These are phyloP conservation scores for Fusarium dimerum DNA, from an alignment of 2,329 filamentous ascomycete genomes.

Conservation along the genomic window DNA sequence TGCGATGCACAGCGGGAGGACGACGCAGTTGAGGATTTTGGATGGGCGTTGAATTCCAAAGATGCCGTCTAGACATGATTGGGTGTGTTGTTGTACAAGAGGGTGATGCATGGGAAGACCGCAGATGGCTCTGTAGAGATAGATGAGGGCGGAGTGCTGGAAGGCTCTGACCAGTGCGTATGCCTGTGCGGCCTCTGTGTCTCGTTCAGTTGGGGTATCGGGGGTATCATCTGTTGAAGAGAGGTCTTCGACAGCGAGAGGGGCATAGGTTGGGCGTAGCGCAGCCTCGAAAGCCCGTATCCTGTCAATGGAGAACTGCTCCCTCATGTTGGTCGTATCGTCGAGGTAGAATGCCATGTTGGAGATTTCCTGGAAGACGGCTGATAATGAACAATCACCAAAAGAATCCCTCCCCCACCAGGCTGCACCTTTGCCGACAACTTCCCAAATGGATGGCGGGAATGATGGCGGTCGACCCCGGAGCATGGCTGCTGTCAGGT, in stretches of 20 bases:
- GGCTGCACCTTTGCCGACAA: conserved; percentile 40
- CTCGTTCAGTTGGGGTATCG: conserved; percentile 7
- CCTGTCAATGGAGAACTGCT: conserved; percentile 30
- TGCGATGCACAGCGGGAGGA: conserved; percentile 40
- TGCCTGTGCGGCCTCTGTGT: conserved; percentile 35
- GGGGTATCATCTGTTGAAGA: neutral
- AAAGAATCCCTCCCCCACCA: conserved; percentile 45
- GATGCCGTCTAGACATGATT: conserved; percentile 38
- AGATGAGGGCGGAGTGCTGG: conserved; percentile 43
- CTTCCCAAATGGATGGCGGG: conserved; percentile 38
- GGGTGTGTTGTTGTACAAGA: conserved; percentile 42
- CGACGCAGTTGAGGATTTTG: conserved; percentile 41
- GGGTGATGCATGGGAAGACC: conserved; percentile 39
- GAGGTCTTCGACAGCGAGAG: conserved; percentile 28
- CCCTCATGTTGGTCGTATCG: conserved; percentile 9
- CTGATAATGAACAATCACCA: conserved; percentile 36
- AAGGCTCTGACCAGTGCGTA: conserved; percentile 42
- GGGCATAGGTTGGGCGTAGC: conserved; percentile 28
- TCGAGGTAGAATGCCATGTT: conserved; percentile 33
- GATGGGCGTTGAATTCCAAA: conserved; percentile 37
- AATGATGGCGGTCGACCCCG: conserved; percentile 41
- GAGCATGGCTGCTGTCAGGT: conserved; percentile 43
- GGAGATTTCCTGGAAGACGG: conserved; percentile 35
- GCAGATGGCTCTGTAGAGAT: conserved; percentile 44
- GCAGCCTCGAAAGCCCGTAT: conserved; percentile 32